phyloP scores from a whole-genome alignment of 2,329 filamentous ascomycete species.

The Fusarium luffae region DNA sequence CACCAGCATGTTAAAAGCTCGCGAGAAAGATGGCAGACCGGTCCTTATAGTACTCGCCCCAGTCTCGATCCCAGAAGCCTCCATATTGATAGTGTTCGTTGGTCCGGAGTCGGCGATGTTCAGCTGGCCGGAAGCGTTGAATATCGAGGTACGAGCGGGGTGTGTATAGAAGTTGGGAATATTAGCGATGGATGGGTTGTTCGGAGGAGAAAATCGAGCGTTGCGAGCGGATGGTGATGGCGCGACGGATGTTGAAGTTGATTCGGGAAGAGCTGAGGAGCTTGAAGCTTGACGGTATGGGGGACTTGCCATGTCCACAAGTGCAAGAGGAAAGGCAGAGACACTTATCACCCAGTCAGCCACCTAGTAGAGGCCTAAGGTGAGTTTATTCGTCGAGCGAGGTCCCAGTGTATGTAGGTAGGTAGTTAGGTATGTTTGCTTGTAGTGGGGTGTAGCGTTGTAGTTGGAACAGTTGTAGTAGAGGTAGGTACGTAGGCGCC shows the following conservation, averaged over 20 bases:
- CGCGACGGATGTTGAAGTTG: slow-evolving; percentile 34
- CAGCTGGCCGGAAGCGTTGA: slow-evolving; percentile 59
- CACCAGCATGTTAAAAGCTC: slow-evolving; percentile 64
- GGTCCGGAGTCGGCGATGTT: slow-evolving; percentile 29
- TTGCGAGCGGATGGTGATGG: slow-evolving; percentile 36
- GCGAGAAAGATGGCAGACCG: slow-evolving; percentile 60
- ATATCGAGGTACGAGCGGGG: slow-evolving; percentile 54
- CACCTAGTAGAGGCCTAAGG: slow-evolving; percentile 12
- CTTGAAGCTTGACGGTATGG: slow-evolving; percentile 38
- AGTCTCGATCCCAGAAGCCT: slow-evolving; percentile 49
- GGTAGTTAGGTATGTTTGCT: not conserved
- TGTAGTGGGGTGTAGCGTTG: slow-evolving; percentile 32
- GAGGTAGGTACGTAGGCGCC: slow-evolving; percentile 5
- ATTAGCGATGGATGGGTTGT: slow-evolving; percentile 23
- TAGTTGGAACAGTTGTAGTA: slow-evolving; percentile 24
- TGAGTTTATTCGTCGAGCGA: slow-evolving; percentile 16
- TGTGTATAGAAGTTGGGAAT: slow-evolving; percentile 45
- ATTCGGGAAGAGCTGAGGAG: slow-evolving; percentile 38
- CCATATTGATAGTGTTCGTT: slow-evolving; percentile 45
- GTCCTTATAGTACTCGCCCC: slow-evolving; percentile 42
- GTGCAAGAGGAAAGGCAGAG: slow-evolving; percentile 11
- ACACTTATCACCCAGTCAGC: slow-evolving; percentile 5
- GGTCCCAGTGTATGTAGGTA: slow-evolving; percentile 13
- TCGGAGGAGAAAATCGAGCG: slow-evolving; percentile 29
- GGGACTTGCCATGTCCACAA: slow-evolving; percentile 43